Base-by-base conservation (phyloP, 257 asterid genomes). In the Coffea canephora region DNA sequence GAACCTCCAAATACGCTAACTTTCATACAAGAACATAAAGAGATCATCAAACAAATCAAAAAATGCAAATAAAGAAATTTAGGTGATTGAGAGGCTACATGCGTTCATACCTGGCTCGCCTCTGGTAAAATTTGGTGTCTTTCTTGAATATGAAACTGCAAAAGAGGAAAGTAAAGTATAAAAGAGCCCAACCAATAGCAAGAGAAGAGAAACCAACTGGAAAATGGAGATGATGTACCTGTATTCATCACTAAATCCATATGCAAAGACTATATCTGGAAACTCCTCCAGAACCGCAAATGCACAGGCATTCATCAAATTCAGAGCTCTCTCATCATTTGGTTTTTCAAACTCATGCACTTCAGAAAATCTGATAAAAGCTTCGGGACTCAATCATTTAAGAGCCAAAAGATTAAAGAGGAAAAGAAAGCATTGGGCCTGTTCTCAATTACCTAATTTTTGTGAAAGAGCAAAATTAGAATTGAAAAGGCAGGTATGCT, bases 261-360 rank as follows among this genome's bases (percentile, higher is more conserved):
- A 91, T 6, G 91, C 88, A 83, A 93, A 88, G 52, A 86, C 80
- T 71, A 93, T 84, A 81, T 93, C 99, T 45, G 97, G 95, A 82
- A 92, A 95, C 77, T 89, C 91, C 88, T 91, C 96, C 69, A 89
- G 31, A 54, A 93, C 89, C 31, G 84, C 87, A 84, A 65, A 79
- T 3, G 94, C 94, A 86, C 98, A 95, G 23, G 83, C 89, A 88
- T 91, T 91, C 98, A 95, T 93, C 88, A 95, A 85, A 57, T 83
- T 87, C 73, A 91, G 74, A 23, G 90, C 91, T 78, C 82, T 88
- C 78, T 41, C 79, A 78, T 93, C 97, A 74, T 91, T 86, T 21
- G 94, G 95, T 72, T 84, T 95, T 86, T 85, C 95, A 84, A 93
- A 93, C 82, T 84, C 91, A 52, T 91, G 98, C 79, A 83, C 90